A percentile compares a stretch with the other conserved stretches of the same genome.
phyloP scores from a whole-genome alignment of 2,329 filamentous ascomycete genomes.

The Ceratocystis papillata region DNA sequence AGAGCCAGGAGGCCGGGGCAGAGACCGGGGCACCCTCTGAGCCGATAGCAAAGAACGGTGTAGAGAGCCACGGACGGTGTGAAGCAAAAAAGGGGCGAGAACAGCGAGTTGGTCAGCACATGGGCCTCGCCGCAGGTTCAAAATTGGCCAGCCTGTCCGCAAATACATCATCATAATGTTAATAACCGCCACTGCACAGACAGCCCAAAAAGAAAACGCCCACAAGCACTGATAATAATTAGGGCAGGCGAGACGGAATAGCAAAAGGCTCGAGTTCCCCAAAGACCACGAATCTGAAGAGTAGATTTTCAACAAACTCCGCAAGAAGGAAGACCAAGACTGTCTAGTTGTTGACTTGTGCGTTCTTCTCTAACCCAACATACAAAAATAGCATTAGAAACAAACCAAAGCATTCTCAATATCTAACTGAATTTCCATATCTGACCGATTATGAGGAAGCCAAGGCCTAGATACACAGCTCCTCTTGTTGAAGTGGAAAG shows the following conservation, averaged over 20 bases:
- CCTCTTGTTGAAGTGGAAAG: background rate
- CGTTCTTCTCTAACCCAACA: background rate
- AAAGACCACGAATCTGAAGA: background rate
- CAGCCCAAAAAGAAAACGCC: background rate
- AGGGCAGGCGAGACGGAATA: background rate
- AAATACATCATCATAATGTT: background rate
- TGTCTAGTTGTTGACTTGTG: background rate
- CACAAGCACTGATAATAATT: background rate
- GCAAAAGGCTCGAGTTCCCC: background rate
- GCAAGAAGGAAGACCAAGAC: background rate
- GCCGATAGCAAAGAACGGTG: background rate
- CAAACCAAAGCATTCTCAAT: too few relatives aligned
- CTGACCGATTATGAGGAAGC: background rate
- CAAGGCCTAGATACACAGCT: background rate
- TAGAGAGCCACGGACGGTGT: background rate
- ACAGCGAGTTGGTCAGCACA: background rate
- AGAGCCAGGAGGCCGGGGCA: background rate
- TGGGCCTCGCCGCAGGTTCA: background rate
- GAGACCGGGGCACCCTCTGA: background rate
- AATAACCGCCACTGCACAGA: constrained; percentile 7
- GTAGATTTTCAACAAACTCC: background rate
- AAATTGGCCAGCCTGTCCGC: background rate
- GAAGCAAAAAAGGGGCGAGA: background rate
- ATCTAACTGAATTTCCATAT: too few relatives aligned
- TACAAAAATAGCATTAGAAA: background rate